Evolutionary conservation across 257 asterid species (phyloP).

Genomic region (Solanum clarkiae): DNA sequence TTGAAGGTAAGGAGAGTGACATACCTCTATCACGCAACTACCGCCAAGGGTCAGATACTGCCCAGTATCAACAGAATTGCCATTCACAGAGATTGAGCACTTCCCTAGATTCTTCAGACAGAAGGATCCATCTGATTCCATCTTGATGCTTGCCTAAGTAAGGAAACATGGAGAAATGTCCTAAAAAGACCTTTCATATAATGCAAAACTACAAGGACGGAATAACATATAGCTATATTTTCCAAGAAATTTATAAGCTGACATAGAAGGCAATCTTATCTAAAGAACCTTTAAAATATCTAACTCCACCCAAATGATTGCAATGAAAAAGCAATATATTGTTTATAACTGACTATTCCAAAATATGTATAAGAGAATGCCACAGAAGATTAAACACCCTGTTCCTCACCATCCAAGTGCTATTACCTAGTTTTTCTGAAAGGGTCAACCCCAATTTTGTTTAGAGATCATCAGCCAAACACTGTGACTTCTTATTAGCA

Average conservation of each 20-base stretch:
- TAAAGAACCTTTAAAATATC: neutral
- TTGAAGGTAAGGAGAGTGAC: neutral
- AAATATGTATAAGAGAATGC: neutral
- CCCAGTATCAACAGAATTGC: conserved; percentile 49
- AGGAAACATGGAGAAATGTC: neutral
- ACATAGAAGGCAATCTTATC: neutral
- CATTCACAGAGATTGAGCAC: conserved; percentile 71
- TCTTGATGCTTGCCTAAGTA: conserved; percentile 73
- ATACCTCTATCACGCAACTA: conserved; percentile 88
- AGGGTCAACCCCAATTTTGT: neutral
- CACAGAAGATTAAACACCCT: neutral
- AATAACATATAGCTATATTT: neutral
- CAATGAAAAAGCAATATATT: neutral
- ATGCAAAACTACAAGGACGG: neutral
- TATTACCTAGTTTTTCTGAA: neutral
- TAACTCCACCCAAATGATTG: neutral
- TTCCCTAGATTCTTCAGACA: conserved; percentile 72
- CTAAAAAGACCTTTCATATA: neutral
- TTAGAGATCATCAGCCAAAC: neutral
- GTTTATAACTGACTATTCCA: neutral
- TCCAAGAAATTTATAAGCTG: neutral
- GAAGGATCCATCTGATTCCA: conserved; percentile 85
- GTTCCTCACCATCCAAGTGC: neutral
- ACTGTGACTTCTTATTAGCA: neutral
- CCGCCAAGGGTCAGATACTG: conserved; percentile 53